Evolutionary conservation across 106 monocot genomes (phyloP).

Genomic region (Allium cepa): DNA sequence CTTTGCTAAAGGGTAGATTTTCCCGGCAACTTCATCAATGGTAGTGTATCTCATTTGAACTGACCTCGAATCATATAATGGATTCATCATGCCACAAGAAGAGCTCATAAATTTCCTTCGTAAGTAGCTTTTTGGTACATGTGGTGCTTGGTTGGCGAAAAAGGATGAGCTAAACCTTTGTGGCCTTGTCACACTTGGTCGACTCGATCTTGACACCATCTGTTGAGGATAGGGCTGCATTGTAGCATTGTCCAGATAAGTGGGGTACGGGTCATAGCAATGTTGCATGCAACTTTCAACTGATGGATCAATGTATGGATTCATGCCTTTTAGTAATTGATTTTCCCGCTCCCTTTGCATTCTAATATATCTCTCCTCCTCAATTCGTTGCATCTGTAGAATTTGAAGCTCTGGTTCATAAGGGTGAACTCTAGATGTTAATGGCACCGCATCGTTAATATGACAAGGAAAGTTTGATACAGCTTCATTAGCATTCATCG

Average conservation of each 20-base stretch:
- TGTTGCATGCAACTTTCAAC: too few species aligned
- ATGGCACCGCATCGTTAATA: too few species aligned
- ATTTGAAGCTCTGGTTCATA: too few species aligned
- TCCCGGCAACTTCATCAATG: slow-evolving; percentile 25
- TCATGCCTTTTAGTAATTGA: too few species aligned
- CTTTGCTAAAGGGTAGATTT: slow-evolving; percentile 39
- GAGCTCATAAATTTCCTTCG: slow-evolving; percentile 7
- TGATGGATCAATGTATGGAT: too few species aligned
- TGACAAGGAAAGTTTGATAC: too few species aligned
- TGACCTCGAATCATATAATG: slow-evolving; percentile 4
- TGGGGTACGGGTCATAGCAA: not conserved
- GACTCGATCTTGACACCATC: slow-evolving; percentile 9
- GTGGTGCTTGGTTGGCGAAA: slow-evolving; percentile 5
- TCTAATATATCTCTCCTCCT: too few species aligned
- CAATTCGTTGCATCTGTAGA: too few species aligned
- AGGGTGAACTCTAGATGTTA: too few species aligned
- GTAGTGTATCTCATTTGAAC: slow-evolving; percentile 14
- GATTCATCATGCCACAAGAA: slow-evolving; percentile 1
- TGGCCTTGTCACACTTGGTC: slow-evolving; percentile 8
- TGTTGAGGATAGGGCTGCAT: slow-evolving; percentile 19
- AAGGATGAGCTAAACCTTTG: slow-evolving; percentile 5
- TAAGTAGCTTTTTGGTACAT: not conserved
- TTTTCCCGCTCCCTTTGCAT: too few species aligned
- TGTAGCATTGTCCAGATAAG: slow-evolving; percentile 6
- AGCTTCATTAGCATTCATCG: too few species aligned